phyloP scores from a whole-genome alignment of 345 rosid species.

The Aethionema arabicum region DNA sequence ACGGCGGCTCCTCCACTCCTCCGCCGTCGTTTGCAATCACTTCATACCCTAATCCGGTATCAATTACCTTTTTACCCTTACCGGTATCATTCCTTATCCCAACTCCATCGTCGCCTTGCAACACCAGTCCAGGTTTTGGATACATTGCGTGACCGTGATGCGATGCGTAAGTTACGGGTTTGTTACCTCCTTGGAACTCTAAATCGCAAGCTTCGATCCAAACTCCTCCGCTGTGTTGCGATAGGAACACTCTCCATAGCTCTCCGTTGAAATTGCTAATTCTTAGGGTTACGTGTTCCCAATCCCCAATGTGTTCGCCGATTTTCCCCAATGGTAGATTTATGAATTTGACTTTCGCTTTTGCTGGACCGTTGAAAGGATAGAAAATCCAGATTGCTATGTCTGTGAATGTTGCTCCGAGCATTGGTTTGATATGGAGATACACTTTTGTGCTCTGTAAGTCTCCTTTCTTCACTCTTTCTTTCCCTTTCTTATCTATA shows the following conservation, averaged over 20 bases:
- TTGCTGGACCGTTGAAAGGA: constrained; percentile 81
- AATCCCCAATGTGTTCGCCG: constrained; percentile 85
- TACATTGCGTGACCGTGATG: constrained; percentile 81
- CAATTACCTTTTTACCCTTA: constrained; percentile 51
- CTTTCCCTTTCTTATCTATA: constrained; percentile 41
- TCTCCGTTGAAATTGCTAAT: constrained; percentile 76
- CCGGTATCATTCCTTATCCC: constrained; percentile 80
- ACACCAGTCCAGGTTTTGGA: constrained; percentile 65
- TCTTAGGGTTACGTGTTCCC: constrained; percentile 85
- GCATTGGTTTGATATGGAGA: constrained; percentile 70
- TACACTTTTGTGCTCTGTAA: constrained; percentile 49
- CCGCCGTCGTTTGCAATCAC: constrained; percentile 51
- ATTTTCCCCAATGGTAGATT: constrained; percentile 55
- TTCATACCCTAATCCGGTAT: constrained; percentile 42
- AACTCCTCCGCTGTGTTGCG: constrained; percentile 67
- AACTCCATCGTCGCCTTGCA: constrained; percentile 58
- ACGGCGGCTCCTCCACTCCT: constrained; percentile 47
- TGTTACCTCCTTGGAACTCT: constrained; percentile 58
- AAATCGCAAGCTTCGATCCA: constrained; percentile 70
- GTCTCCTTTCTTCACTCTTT: constrained; percentile 70
- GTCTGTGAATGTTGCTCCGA: constrained; percentile 79
- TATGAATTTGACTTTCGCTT: constrained; percentile 61
- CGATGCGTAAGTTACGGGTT: constrained; percentile 59
- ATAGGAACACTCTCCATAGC: constrained; percentile 52
- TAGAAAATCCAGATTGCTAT: constrained; percentile 72